Evolutionary conservation across 1,284 basidiomycete genomes (phyloP), one percentile per base, ranked within the genome.

Genomic region (Puccinia triticina): DNA sequence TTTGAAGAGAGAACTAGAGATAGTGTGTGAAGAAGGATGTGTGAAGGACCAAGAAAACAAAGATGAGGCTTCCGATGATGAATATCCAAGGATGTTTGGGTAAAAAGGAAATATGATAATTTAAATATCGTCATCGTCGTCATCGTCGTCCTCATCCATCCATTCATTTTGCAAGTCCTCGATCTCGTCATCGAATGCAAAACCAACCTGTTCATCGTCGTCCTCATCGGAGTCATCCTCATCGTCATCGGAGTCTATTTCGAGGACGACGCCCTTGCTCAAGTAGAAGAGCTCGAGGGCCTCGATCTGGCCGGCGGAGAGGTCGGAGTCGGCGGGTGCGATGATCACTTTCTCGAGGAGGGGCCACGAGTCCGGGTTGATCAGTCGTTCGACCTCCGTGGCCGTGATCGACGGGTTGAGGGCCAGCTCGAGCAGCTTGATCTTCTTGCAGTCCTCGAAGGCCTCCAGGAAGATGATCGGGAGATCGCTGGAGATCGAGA

Each of bases 401-500:
- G 37, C 16, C 2, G 43, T 16, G 57, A 77, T 66, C 4, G 18
- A 26, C 18, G 73, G 55, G 40, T 43, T 59, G 34, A 43, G 10
- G 34, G 37, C 40, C 37, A 76, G n/a, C 32, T 76, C 74, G 55
- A 76, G 1, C 3, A 61, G 40, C 32, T 43, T 29, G 37, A 76
- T 43, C n/a, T 53, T 57, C 50, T 76, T 76, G 21, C 53, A 76
- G 1, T 61, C 74, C 23, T 18, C 14, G 16, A 76, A 76, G 7
- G 12, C 32, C 8, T 59, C 40, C 5, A 76, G 32, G 37, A 76
- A 76, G 32, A 10, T 12, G 32, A 64, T 59, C 43, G 74, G 74
- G 4, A 76, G 29, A n/a, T 59, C 55, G 74, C 43, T 76, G 34
- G 74, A 76, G 16, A 76, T 48, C 32, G 74, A 76, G 32, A 76